Percentiles rank a stretch among this genome's conserved stretches.
Conservation (phyloP, 345 rosid genomes). For the Bruguiera sexangula region DNA sequence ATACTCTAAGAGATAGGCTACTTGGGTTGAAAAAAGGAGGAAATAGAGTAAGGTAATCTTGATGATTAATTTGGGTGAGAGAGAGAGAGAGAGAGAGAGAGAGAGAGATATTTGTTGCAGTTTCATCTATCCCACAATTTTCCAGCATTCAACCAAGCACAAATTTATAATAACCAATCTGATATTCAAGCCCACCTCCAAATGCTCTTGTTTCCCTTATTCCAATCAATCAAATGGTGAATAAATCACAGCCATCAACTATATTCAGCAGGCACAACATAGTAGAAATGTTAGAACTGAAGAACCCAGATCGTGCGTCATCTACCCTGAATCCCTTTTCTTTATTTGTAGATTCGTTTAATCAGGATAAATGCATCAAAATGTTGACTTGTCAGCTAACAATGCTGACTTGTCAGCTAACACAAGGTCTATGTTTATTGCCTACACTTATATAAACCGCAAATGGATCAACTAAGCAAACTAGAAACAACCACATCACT, state of each 20-base stretch:
- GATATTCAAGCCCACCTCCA: neutral
- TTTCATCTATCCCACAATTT: no score
- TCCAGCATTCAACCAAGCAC: no score
- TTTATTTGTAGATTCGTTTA: neutral
- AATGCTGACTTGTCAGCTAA: neutral
- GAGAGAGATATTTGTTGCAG: no score
- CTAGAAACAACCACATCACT: neutral
- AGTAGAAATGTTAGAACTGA: neutral
- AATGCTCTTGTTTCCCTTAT: neutral
- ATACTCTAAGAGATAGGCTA: constrained; percentile 10
- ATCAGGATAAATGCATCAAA: neutral
- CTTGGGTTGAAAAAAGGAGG: constrained; percentile 11
- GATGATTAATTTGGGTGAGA: constrained; percentile 2
- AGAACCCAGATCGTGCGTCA: neutral
- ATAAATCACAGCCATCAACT: neutral
- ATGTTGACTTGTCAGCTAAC: neutral
- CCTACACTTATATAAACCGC: constrained; percentile 5
- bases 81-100: neutral
- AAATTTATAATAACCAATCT: neutral
- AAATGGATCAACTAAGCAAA: neutral
- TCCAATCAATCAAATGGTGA: neutral
- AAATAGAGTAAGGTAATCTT: neutral
- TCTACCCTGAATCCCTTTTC: neutral
- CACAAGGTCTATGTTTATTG: neutral
- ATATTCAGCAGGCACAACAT: neutral